A percentile compares a stretch with the other conserved stretches of the same genome.
Evolutionary conservation across 2,329 filamentous ascomycete species (phyloP).

Genomic region (Juglanconis sp.): DNA sequence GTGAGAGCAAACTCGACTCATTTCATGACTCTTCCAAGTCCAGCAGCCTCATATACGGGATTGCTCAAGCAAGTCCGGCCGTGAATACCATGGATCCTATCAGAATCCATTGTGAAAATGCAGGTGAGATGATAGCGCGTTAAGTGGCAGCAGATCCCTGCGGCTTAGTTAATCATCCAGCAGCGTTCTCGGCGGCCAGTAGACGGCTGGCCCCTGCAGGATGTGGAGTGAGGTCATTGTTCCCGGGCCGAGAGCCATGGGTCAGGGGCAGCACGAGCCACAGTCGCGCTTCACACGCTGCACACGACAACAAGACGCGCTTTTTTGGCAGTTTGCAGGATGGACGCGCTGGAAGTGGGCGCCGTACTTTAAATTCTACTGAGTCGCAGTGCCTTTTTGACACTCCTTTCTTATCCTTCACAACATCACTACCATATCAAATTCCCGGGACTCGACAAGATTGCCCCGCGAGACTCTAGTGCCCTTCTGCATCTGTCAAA

Average conservation of each 20-base stretch:
- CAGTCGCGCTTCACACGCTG: constrained; percentile 12
- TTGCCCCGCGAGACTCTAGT: neutral
- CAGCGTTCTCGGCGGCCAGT: neutral
- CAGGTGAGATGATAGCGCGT: constrained; percentile 1
- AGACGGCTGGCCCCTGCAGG: neutral
- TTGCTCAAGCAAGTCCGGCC: neutral
- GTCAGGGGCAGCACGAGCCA: constrained; percentile 12
- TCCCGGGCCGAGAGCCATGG: constrained; percentile 4
- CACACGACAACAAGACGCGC: constrained; percentile 12
- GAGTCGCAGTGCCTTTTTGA: neutral
- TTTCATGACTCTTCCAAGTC: neutral
- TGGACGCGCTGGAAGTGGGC: constrained; percentile 9
- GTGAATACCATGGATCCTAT: neutral
- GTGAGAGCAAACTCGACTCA: neutral
- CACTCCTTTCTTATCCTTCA: neutral
- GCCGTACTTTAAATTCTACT: constrained; percentile 17
- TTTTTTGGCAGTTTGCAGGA: neutral
- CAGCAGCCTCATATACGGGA: too few species aligned
- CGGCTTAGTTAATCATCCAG: neutral
- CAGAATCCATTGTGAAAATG: neutral
- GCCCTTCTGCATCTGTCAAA: neutral
- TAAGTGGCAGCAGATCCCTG: neutral
- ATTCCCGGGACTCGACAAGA: neutral
- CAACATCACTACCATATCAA: neutral
- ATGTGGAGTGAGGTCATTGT: constrained; percentile 5